Evolutionary conservation across 306 rosid species (phyloP), one percentile per base, ranked within the genome.

Genomic region (Corylus americana): DNA sequence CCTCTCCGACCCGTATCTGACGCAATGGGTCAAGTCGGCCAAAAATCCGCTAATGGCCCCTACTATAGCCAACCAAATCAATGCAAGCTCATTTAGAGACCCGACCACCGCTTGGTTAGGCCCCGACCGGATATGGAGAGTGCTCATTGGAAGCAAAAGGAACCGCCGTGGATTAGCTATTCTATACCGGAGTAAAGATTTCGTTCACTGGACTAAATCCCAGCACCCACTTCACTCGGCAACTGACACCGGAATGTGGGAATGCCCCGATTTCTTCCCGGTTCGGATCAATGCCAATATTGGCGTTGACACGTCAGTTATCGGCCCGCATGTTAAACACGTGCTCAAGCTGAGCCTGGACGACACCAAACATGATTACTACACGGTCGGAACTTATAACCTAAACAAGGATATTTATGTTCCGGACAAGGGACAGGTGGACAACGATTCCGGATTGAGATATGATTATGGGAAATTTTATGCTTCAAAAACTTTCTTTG

Each of bases 381-480:
- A 94, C 74, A 80, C 89, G 10, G 73, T 94, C 39, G 98, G 98
- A 42, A 86, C 71, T 35, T 94, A 92, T 59, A 62, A 88, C 63
- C 4, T 51, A 37, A 42, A 58, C 11, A 85, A 78, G 81, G 98
- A 94, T 78, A 51, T 42, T 12, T 94, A 90, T 59, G 74, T 79
- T 67, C 97, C 91, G 2, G 88, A 94, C 76, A 44, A 67, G 1
- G 94, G 92, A 17, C 84, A 86, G 0, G 77, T 82, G 20, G 82
- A 83, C 54, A 79, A 73, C 2, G 71, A 83, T 54, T 10, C 42
- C 0, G 91, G 83, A 1, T 74, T 89, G 55, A 92, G 98, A 81
- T 92, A 89, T 53, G 98, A 94, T 73, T 87, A 92, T 75, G 98
- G 98, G 0, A 92, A 94, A 10, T 94, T 80, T 13, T 92, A 92